Percentiles rank a stretch among this genome's conserved stretches.
phyloP scores from a whole-genome alignment of 306 rosid genomes.

The Medicago lupulina region DNA sequence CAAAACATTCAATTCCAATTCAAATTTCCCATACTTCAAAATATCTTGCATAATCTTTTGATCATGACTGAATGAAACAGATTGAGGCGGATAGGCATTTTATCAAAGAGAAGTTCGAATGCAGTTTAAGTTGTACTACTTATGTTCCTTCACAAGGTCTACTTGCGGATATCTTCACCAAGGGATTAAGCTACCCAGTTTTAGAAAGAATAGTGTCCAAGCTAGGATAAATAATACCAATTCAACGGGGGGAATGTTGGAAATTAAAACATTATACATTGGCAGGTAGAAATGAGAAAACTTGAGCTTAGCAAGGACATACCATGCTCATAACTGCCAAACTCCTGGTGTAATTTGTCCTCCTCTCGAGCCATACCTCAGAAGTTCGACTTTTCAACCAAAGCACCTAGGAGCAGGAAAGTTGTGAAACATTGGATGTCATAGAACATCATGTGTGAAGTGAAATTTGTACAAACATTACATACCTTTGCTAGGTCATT shows the following conservation, averaged over 20 bases:
- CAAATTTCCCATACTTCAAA: too few species aligned
- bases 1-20: too few species aligned
- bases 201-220: neutral
- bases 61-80: neutral
- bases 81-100: neutral
- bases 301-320: constrained; percentile 38
- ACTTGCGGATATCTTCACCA: neutral
- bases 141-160: constrained; percentile 10
- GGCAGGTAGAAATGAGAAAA: constrained; percentile 32
- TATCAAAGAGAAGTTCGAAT: neutral
- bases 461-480: constrained; percentile 22
- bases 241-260: neutral
- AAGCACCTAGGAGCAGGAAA: constrained; percentile 67
- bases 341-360: constrained; percentile 97
- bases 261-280: neutral
- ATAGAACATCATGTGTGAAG: constrained; percentile 27
- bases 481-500: constrained; percentile 85
- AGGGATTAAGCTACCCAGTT: neutral
- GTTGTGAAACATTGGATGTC: constrained; percentile 36
- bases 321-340: constrained; percentile 99
- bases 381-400: constrained; percentile 99
- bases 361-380: constrained; percentile 97
- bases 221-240: neutral
- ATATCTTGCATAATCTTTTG: too few species aligned
- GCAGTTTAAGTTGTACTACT: neutral